A percentile compares a stretch with the other conserved stretches of the same genome.
phyloP scores from a whole-genome alignment of 73 alveolate genomes.

The Paramecium primaurelia region DNA sequence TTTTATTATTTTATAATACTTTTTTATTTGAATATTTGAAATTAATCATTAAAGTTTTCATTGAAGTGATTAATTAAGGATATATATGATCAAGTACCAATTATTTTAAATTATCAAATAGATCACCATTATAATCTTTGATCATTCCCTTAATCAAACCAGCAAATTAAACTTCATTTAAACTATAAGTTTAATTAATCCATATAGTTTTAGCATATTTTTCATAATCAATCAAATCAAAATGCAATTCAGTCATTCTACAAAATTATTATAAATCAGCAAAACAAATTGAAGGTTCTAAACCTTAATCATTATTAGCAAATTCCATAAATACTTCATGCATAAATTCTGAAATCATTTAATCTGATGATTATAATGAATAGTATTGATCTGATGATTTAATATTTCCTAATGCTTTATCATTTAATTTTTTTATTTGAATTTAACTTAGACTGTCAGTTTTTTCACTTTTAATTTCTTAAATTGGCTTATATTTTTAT shows the following conservation, averaged over 20 bases:
- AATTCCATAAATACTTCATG: conserved; percentile 51
- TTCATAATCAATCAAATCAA: not conserved
- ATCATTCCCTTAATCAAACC: not conserved
- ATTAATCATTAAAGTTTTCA: not conserved
- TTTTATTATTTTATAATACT: not conserved
- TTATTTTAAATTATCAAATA: not conserved
- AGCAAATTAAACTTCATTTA: conserved; percentile 4
- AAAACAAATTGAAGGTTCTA: conserved; percentile 22
- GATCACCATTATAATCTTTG: not conserved
- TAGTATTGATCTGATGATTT: not conserved
- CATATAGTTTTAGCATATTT: not conserved
- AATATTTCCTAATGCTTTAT: not conserved
- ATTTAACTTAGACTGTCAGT: not conserved
- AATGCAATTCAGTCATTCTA: not conserved
- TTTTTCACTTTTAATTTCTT: not conserved
- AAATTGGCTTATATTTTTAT: not conserved
- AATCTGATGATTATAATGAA: not conserved
- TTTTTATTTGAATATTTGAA: not conserved
- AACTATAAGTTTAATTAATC: conserved; percentile 2
- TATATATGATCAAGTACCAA: not conserved
- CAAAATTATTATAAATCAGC: not conserved
- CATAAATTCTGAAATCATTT: not conserved
- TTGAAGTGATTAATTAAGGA: not conserved
- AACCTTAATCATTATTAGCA: conserved; percentile 9
- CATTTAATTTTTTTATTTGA: not conserved